Evolutionary conservation across 331 rosid genomes (phyloP).

Genomic region (Pyracantha coccinea): DNA sequence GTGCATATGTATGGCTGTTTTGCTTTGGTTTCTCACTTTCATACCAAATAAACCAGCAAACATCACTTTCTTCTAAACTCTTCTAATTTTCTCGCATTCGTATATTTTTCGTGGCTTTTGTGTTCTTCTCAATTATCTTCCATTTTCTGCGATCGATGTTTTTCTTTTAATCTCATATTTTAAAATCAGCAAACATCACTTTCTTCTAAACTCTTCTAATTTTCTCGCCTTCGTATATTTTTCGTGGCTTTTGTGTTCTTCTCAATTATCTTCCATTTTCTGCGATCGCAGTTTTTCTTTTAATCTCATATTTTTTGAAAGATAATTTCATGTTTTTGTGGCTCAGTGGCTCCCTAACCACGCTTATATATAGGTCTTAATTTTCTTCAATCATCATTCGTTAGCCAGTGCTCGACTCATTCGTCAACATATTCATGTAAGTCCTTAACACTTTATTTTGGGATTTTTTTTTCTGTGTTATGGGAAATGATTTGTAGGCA

Average conservation of each 20-base stretch:
- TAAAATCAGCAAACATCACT: background rate
- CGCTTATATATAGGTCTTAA: background rate
- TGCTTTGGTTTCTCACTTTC: background rate
- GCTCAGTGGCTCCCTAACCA: background rate
- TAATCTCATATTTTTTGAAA: background rate
- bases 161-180: background rate
- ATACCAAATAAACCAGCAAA: background rate
- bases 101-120: constrained; percentile 4
- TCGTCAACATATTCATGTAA: background rate
- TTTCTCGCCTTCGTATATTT: background rate
- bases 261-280: constrained; percentile 6
- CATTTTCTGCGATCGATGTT: background rate
- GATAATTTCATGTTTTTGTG: background rate
- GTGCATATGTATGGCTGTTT: background rate
- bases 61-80: constrained; percentile 10
- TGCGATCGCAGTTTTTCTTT: background rate
- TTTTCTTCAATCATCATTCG: background rate
- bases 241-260: constrained; percentile 5
- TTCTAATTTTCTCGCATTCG: background rate
- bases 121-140: constrained; percentile 5
- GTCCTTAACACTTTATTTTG: background rate
- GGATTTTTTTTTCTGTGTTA: too few species aligned
- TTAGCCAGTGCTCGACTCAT: background rate
- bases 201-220: constrained; percentile 12
- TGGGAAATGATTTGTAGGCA: too few species aligned